Evolutionary conservation across 495 filamentous ascomycete species (phyloP).

Genomic region (Jackrogersella minutella): DNA sequence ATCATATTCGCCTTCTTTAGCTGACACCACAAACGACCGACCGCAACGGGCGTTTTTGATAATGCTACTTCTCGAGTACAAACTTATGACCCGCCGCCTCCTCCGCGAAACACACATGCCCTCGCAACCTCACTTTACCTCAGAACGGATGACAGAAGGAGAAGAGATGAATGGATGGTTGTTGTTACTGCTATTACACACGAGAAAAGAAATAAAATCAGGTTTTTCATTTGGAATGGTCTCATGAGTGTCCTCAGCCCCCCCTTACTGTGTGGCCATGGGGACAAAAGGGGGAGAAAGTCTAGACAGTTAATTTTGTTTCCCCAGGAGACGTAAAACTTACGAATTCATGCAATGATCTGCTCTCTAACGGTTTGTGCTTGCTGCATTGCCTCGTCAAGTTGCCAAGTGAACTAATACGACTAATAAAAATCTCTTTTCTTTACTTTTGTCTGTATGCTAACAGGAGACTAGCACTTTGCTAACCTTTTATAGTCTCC

Average conservation of each 20-base stretch:
- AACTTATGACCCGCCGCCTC: slow-evolving; percentile 30
- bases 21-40: slow-evolving; percentile 17
- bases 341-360: slow-evolving; percentile 43
- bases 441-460: too few species aligned
- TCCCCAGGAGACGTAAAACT: slow-evolving; percentile 42
- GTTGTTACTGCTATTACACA: slow-evolving; percentile 45
- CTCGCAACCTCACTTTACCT: slow-evolving; percentile 30
- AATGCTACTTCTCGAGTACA: slow-evolving; percentile 35
- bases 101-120: slow-evolving; percentile 17
- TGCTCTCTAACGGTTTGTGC: slow-evolving; percentile 27
- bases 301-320: slow-evolving; percentile 50
- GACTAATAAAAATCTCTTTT: not conserved
- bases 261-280: slow-evolving; percentile 25
- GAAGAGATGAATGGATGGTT: slow-evolving; percentile 29
- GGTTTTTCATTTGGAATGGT: slow-evolving; percentile 49
- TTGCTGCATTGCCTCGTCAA: not conserved
- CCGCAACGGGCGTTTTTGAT: slow-evolving; percentile 35
- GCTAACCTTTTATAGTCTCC: not conserved
- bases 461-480: not conserved
- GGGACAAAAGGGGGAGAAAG: slow-evolving; percentile 39
- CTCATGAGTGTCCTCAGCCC: slow-evolving; percentile 30
- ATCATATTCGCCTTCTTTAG: slow-evolving; percentile 15
- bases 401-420: slow-evolving; percentile 15
- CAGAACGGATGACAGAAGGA: slow-evolving; percentile 30
- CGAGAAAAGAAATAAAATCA: slow-evolving; percentile 50